Base-by-base conservation (phyloP, 345 rosid species). In the Brassica juncea region DNA sequence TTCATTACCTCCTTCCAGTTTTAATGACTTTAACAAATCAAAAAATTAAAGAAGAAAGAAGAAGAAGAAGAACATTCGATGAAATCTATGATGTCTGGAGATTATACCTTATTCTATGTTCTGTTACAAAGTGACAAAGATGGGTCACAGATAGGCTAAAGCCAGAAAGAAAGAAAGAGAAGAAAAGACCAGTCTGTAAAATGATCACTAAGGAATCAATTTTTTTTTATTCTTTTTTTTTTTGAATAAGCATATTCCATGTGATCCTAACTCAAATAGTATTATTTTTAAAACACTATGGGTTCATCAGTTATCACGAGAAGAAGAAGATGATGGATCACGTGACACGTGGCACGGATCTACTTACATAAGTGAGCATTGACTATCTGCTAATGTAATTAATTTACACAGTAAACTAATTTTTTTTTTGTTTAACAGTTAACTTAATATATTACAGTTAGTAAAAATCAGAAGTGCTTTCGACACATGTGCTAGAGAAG, bases 61-160 rank as follows among this genome's bases (percentile, higher is more conserved):
- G 11, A 32, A 70, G 15, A 55, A 63, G 11, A 32, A 70, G 15
- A 58, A 64, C 39, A 62, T 70, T 76, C 71, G 84, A 86, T 84
- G 81, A 75, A 77, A 80, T 71, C 82, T 74, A 81, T 83, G 80
- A 52, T 75, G 68, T 78, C 42, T 72, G 27, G 60, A 65, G 55
- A 54, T 66, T 28, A 28, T 52, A 28, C 74, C 71, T 27, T 66
- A 12, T 81, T 62, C 72, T 42, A 12, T 81, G 81, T 73, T 55
- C 77, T 73, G 70, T 79, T 54, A 44, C 8, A 71, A 76, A 71
- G 49, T 65, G 83, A 76, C 80, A 81, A 71, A 71, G 76, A 15
- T 57, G 80, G 77, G 83, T 65, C 80, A 71, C 60, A 66, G 34
- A 21, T 19, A 16, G 6, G 15, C 49, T 64, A 54, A 68, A 68